A percentile compares a stretch with the other conserved stretches of the same genome.
These are phyloP conservation scores for Ceratocystis cacaofunesta DNA, from an alignment of 2,329 filamentous ascomycete species.

Conservation along the genomic window DNA sequence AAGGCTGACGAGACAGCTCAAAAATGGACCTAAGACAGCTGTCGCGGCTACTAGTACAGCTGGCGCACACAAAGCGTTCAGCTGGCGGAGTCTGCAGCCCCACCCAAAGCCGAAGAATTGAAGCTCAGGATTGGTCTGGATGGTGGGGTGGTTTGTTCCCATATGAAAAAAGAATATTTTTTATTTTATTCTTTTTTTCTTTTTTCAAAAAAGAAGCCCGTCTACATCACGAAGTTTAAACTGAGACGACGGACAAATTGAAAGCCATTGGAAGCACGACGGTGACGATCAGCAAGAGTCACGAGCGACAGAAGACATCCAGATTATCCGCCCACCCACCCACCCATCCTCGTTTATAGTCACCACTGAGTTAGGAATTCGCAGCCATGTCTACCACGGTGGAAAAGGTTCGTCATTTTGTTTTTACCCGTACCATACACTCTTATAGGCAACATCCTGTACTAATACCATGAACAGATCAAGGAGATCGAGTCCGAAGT, in stretches of 20 bases:
- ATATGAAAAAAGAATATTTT: background rate
- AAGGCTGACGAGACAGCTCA: background rate
- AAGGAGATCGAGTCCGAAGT: slow-evolving; percentile 94
- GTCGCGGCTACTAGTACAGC: background rate
- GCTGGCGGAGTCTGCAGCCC: background rate
- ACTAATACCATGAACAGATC: slow-evolving; percentile 44
- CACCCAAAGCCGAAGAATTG: background rate
- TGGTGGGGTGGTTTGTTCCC: slow-evolving; percentile 3
- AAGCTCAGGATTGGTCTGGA: slow-evolving; percentile 4
- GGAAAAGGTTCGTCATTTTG: slow-evolving; percentile 54
- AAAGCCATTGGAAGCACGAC: too few species aligned
- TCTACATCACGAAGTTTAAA: too few species aligned
- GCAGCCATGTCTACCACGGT: slow-evolving; percentile 78
- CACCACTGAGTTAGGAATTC: background rate
- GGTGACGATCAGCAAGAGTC: background rate
- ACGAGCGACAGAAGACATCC: background rate
- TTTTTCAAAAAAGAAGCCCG: background rate
- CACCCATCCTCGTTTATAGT: background rate
- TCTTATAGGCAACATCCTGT: background rate
- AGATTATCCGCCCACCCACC: background rate
- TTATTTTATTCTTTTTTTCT: background rate
- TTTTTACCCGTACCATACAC: slow-evolving; percentile 8
- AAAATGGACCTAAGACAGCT: background rate
- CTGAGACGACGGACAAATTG: too few species aligned
- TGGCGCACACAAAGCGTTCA: background rate